phyloP scores from a whole-genome alignment of 176 grass and related monocot genomes.

The Oryza australiensis region DNA sequence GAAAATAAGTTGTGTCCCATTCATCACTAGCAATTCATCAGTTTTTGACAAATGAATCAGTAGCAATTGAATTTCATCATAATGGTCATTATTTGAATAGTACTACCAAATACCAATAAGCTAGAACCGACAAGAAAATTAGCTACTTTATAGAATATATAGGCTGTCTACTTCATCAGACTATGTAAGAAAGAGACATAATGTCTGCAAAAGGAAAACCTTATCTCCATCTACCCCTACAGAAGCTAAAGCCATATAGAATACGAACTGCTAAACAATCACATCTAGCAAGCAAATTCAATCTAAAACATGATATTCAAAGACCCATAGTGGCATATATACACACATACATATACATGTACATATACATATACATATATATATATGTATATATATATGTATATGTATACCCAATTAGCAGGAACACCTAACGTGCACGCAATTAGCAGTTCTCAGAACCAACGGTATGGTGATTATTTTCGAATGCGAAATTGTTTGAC shows the following conservation, averaged over 20 bases:
- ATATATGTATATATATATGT: too few relatives aligned
- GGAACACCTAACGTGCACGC: constrained; percentile 24
- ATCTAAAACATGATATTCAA: not conserved
- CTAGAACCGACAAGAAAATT: not conserved
- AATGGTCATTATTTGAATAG: not conserved
- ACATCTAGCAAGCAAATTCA: not conserved
- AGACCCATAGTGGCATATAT: not conserved
- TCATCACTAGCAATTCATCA: not conserved
- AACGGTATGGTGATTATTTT: not conserved
- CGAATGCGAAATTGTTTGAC: not conserved
- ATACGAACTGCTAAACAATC: constrained; percentile 9
- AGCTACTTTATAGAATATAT: not conserved
- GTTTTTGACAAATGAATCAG: not conserved
- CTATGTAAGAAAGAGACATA: constrained; percentile 13
- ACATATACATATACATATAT: too few relatives aligned
- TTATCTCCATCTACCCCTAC: constrained; percentile 1
- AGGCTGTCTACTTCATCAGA: constrained; percentile 3
- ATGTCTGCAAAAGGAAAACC: constrained; percentile 16
- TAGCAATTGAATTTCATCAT: not conserved
- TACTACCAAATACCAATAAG: not conserved
- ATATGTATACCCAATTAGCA: not conserved
- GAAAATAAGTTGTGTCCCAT: constrained; percentile 3
- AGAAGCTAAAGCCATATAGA: constrained; percentile 1
- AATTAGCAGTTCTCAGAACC: constrained; percentile 6
- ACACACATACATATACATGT: too few relatives aligned